A percentile compares a stretch with the other conserved stretches of the same genome.
Evolutionary conservation across 495 filamentous ascomycete species (phyloP).

Genomic region (Sordaria brevicollis): DNA sequence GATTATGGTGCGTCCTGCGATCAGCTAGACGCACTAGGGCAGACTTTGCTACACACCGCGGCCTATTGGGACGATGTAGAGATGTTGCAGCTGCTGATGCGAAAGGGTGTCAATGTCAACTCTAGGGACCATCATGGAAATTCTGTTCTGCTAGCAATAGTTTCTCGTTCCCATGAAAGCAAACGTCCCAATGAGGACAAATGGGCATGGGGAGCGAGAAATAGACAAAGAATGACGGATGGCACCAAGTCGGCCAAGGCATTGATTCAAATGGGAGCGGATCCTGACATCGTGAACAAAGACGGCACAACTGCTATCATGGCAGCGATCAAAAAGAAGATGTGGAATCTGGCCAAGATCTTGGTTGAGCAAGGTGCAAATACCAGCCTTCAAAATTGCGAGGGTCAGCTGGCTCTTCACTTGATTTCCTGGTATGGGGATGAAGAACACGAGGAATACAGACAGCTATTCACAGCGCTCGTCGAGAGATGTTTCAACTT

Average conservation of each 20-base stretch:
- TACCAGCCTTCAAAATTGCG: neutral
- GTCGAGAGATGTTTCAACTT: neutral
- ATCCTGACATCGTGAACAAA: neutral
- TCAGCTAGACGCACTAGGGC: rapidly evolving
- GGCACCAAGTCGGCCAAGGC: rapidly evolving
- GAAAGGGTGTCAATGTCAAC: neutral
- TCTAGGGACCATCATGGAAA: neutral
- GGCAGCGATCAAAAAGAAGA: rapidly evolving
- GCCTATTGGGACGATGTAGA: rapidly evolving
- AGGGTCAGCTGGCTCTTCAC: neutral
- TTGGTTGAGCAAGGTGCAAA: neutral
- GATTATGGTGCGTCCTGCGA: neutral
- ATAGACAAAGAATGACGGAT: no score
- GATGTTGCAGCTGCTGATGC: neutral
- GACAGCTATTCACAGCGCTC: neutral
- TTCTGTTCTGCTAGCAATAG: neutral
- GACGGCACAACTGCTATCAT: neutral
- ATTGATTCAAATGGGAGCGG: neutral
- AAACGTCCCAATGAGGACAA: no score
- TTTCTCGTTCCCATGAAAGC: no score
- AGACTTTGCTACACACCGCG: neutral
- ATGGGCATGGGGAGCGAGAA: no score
- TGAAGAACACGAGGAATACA: neutral
- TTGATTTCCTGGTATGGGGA: rapidly evolving
- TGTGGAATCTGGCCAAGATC: neutral